A percentile compares a stretch with the other conserved stretches of the same genome.
Conservation (phyloP, 768 basidiomycete genomes). For the Tulasnella sp. region DNA sequence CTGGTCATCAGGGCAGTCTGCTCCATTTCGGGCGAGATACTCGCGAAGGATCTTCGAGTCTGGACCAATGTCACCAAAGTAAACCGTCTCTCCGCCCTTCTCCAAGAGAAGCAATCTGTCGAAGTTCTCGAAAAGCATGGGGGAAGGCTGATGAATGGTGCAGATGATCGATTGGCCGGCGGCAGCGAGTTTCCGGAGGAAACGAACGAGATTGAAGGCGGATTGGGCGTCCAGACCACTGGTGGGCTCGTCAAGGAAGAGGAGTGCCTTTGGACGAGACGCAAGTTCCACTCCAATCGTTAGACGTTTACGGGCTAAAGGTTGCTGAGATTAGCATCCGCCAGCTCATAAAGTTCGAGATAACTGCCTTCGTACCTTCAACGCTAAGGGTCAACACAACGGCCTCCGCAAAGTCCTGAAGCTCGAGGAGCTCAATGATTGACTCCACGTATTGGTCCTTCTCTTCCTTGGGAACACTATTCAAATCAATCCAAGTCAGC, state of each 20-base stretch:
- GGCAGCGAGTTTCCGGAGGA: constrained; percentile 35
- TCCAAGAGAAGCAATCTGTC: constrained; percentile 49
- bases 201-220: constrained; percentile 36
- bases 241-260: constrained; percentile 87
- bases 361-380: not conserved
- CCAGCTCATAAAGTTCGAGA: not conserved
- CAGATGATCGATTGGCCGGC: constrained; percentile 35
- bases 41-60: constrained; percentile 60
- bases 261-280: constrained; percentile 59
- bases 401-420: constrained; percentile 31
- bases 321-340: constrained; percentile 30
- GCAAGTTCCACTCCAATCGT: constrained; percentile 51
- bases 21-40: constrained; percentile 73
- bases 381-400: not conserved
- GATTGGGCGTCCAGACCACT: constrained; percentile 48
- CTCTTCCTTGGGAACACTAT: constrained; percentile 28
- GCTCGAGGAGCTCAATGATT: constrained; percentile 39
- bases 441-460: constrained; percentile 37
- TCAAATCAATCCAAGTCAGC: constrained; percentile 27
- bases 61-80: constrained; percentile 80
- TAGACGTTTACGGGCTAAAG: constrained; percentile 39
- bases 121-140: constrained; percentile 83
- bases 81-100: constrained; percentile 82
- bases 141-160: constrained; percentile 48
- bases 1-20: constrained; percentile 60